Conservation (phyloP, 495 filamentous ascomycete species). For the Bathelium albidoporum region DNA sequence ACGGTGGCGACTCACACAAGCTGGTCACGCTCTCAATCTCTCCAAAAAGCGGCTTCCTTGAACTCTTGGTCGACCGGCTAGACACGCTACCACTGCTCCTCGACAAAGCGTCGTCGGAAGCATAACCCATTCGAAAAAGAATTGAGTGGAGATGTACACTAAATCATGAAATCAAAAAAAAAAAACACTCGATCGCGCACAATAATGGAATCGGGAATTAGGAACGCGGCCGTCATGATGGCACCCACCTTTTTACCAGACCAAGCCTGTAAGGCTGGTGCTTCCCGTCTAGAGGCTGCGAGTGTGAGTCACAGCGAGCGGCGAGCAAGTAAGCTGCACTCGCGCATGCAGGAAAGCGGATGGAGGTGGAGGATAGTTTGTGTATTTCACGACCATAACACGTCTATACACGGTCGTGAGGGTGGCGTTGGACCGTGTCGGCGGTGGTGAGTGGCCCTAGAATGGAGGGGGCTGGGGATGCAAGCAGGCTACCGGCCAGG, state of each 20-base stretch:
- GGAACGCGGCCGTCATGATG: conserved; percentile 10
- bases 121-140: conserved; percentile 18
- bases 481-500: not conserved
- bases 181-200: not conserved
- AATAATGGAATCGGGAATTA: not conserved
- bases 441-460: not conserved
- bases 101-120: conserved; percentile 21
- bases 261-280: conserved; percentile 18
- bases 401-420: conserved; percentile 4
- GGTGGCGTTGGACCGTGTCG: not conserved
- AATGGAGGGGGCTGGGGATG: not conserved
- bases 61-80: conserved; percentile 15
- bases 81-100: conserved; percentile 23
- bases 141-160: not conserved
- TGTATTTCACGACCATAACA: conserved; percentile 8
- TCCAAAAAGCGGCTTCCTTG: conserved; percentile 31
- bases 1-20: conserved; percentile 19
- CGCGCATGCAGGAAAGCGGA: not conserved
- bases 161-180: not conserved
- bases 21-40: conserved; percentile 28
- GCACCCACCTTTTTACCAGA: conserved; percentile 8
- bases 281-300: conserved; percentile 22
- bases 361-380: not conserved
- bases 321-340: not conserved
- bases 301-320: conserved; percentile 28